Percentiles rank a stretch among this genome's conserved stretches.
phyloP scores from a whole-genome alignment of 805 yeast species.

The Spencermartinsiella europaea region DNA sequence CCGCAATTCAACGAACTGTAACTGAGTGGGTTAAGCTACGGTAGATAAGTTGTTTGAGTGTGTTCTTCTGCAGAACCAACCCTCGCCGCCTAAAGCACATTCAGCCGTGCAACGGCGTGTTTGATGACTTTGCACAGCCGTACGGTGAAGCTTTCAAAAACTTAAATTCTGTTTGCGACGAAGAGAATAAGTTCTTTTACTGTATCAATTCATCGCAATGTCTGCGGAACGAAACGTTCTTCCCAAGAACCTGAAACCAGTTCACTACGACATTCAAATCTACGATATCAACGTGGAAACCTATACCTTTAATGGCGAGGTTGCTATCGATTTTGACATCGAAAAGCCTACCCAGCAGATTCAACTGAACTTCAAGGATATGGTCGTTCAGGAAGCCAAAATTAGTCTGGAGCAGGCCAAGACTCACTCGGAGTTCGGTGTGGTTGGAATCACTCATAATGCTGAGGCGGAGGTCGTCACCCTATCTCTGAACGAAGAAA shows the following conservation, averaged over 20 bases:
- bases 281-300: slow-evolving; percentile 49
- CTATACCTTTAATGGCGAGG: slow-evolving; percentile 33
- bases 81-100: no score
- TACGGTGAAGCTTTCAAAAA: no score
- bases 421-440: slow-evolving; percentile 26
- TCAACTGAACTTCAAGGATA: slow-evolving; percentile 47
- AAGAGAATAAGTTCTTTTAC: no score
- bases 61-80: no score
- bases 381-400: slow-evolving; percentile 44
- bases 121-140: no score
- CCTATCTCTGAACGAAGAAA: slow-evolving; percentile 42
- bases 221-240: slow-evolving; percentile 36
- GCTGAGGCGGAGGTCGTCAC: slow-evolving; percentile 55
- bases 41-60: no score
- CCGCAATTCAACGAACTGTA: no score
- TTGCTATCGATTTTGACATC: slow-evolving; percentile 42
- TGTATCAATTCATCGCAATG: not conserved
- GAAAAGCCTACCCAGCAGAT: slow-evolving; percentile 42
- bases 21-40: no score
- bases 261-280: slow-evolving; percentile 62
- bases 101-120: no score
- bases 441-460: slow-evolving; percentile 32
- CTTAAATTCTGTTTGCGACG: no score
- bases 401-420: slow-evolving; percentile 23
- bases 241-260: slow-evolving; percentile 65